Evolutionary conservation across 345 rosid species (phyloP).

Genomic region (Leavenworthia alabamica): DNA sequence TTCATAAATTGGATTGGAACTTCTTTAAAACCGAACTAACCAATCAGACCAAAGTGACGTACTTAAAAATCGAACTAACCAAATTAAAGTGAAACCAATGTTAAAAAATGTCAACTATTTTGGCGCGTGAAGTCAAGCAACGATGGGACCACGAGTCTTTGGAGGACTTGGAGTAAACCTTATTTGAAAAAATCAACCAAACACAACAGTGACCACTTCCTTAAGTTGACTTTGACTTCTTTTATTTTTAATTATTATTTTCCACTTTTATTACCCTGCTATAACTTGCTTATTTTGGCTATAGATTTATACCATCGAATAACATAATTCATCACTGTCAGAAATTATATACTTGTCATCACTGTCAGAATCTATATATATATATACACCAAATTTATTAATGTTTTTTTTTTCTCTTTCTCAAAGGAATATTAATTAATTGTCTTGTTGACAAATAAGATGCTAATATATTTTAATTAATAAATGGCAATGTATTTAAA

Average conservation of each 20-base stretch:
- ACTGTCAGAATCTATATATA: background rate
- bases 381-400: background rate
- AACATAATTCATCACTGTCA: background rate
- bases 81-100: background rate
- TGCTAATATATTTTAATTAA: background rate
- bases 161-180: background rate
- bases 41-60: background rate
- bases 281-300: background rate
- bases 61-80: background rate
- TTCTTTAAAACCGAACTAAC: background rate
- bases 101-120: background rate
- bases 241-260: background rate
- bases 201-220: background rate
- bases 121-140: slow-evolving; percentile 8
- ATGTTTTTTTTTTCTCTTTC: background rate
- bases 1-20: background rate
- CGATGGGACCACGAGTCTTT: slow-evolving; percentile 1
- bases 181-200: background rate
- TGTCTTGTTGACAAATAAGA: background rate
- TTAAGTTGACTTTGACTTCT: slow-evolving; percentile 22
- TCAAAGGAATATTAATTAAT: background rate
- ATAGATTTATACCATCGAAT: background rate
- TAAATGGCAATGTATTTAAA: background rate
- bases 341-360: background rate
- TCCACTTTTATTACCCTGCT: background rate